Base-by-base conservation (phyloP, 805 yeast species). In the Teunomyces lycoperdinae region DNA sequence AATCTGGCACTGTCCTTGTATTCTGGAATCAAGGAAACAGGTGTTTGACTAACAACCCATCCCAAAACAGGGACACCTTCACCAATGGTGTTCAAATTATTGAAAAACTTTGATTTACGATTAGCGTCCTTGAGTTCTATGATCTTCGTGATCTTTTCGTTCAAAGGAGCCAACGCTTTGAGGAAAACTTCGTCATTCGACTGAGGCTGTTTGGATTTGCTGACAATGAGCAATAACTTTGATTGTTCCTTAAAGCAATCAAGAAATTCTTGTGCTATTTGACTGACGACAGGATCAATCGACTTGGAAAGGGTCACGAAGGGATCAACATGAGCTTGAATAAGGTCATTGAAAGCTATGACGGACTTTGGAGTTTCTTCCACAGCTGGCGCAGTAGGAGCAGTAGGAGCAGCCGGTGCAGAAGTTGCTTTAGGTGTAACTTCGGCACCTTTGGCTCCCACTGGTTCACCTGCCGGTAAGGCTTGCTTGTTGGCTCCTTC, bases 41-140 rank as follows among this genome's bases (percentile, higher is more conserved):
- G 96, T 4, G 89, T 82, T 3, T 77, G 80, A 5, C 80, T 79
- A 14, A 88, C 81, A 52, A 92, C 79, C 99, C 99, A 94, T 20
- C 96, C 96, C 46, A 91, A 74, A 5, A 87, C 89, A 9, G 96
- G 90, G 8, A 87, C 81, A 43, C 96, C 97, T 63, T 94, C 98
- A 24, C 90, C 80, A 36, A 94, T 77, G 1, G 97, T 80, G 57
- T 85, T 89, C 66, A 94, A 76, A 62, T 87, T 88, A 58, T 87
- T 81, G 63, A 76, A 78, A 54, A 70, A 76, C 53, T 79, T 77
- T 24, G 88, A 84, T 42, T 76, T 73, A 56, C 96, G 82, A 65
- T 88, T 86, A 36, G 74, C 71, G 55, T 94, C 97, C 57, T 92
- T 87, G 56, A 86, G 58, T 17, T 77, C 78, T 49, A 76, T 77